Base-by-base conservation (phyloP, 139 green algal species). In the Bryopsis sp. region DNA sequence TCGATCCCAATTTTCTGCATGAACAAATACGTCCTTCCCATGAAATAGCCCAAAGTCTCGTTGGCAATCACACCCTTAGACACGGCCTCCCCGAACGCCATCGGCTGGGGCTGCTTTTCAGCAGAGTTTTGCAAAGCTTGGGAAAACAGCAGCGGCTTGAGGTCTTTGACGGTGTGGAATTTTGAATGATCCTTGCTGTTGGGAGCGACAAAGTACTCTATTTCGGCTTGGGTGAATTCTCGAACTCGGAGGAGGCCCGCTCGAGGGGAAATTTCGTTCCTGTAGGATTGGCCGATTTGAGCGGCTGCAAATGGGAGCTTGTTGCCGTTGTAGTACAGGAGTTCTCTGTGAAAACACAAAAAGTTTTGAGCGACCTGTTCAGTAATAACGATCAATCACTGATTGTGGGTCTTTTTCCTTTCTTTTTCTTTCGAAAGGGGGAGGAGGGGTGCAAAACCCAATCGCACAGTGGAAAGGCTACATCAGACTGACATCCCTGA, bases 1-100 rank as follows among this genome's bases (percentile, higher is more conserved):
- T 96, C 79, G 48, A 98, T 87, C 47, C 94, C 94, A 3, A 96
- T 47, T 1, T 67, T 54, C 39, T 72, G 69, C 78, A 98, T 84
- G 77, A 98, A 98, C 33, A 95, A 80, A 79, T 90, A 96, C n/a
- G 91, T 97, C 67, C 94, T 81, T 29, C 86, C 94, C 67, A 99
- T 98, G 85, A 99, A 99, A 86, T 99, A 99, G 4, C 79, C 94
- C 8, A 99, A 86, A 31, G 94, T 99, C 83, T 98, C 80, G 79
- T 98, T 99, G 72, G 88, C 91, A 58, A 99, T 93, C 58, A 96
- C 94, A 61, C 92, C 89, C 58, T 87, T 32, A 1, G 66, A 43
- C 36, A 98, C 88, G 0, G 93, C 93, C 2, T 91, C 85, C n/a
- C 87, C 85, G 46, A 98, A 81, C 4, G 57, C 58, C 72, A 95